A percentile compares a stretch with the other conserved stretches of the same genome.
phyloP scores from a whole-genome alignment of 192 early-diverging fungal genomes.

The Entomortierella lignicola region DNA sequence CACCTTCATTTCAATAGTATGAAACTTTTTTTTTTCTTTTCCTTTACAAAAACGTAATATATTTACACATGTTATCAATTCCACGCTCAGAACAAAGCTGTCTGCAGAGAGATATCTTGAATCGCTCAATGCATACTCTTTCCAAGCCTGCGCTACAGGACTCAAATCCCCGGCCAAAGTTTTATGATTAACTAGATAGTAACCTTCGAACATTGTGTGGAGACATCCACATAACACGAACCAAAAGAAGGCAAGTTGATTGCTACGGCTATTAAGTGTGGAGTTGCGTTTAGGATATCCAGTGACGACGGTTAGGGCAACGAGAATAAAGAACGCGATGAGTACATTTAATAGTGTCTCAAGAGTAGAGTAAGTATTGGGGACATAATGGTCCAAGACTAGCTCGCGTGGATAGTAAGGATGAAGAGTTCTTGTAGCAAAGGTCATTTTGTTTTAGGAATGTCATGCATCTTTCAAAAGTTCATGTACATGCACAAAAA shows the following conservation, averaged over 20 bases:
- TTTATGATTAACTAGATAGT: slow-evolving; percentile 76
- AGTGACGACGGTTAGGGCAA: background rate
- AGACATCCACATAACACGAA: slow-evolving; percentile 82
- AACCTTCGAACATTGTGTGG: slow-evolving; percentile 85
- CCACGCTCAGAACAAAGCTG: slow-evolving; percentile 81
- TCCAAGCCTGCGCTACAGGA: slow-evolving; percentile 83
- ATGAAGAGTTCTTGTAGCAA: slow-evolving; percentile 7
- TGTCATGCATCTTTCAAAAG: background rate
- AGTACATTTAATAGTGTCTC: slow-evolving; percentile 5
- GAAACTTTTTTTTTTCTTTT: too few species aligned
- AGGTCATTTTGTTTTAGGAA: background rate
- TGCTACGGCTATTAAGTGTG: slow-evolving; percentile 2
- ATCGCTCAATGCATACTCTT: slow-evolving; percentile 90
- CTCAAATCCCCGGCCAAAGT: slow-evolving; percentile 72
- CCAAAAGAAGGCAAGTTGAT: slow-evolving; percentile 75
- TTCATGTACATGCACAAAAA: too few species aligned
- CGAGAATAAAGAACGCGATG: background rate
- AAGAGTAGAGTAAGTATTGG: slow-evolving; percentile 19
- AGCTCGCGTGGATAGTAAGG: slow-evolving; percentile 31
- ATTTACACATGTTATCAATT: slow-evolving; percentile 86
- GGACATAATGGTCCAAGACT: slow-evolving; percentile 28
- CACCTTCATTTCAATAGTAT: too few species aligned
- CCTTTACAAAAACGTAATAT: too few species aligned
- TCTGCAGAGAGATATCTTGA: slow-evolving; percentile 89
- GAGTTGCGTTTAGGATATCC: slow-evolving; percentile 7